These are phyloP conservation scores for Sequoia sempervirens DNA, from an alignment of 75 land plant species.

Conservation along the genomic window DNA sequence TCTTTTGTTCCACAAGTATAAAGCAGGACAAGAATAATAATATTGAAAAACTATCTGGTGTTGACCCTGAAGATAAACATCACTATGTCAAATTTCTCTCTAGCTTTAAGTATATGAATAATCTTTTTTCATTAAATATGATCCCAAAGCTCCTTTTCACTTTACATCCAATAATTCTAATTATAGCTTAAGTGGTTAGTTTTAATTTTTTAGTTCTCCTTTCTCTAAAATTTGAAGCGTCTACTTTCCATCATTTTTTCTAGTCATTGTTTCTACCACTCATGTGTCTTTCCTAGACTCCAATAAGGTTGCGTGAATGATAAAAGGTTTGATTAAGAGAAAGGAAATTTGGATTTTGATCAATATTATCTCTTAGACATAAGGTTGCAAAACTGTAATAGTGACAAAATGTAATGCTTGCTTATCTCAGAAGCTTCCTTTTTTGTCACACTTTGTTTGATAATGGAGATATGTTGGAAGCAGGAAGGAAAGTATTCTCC, in stretches of 20 bases:
- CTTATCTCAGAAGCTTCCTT: neutral
- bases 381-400: neutral
- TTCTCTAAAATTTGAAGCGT: neutral
- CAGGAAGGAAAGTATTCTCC: neutral
- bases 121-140: neutral
- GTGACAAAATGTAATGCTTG: neutral
- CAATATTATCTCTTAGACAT: neutral
- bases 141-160: neutral
- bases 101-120: slow-evolving; percentile 86
- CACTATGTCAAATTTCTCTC: slow-evolving; percentile 94
- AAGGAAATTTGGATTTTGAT: neutral
- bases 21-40: slow-evolving; percentile 84
- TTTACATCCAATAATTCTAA: neutral
- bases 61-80: slow-evolving; percentile 88
- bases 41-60: slow-evolving; percentile 86
- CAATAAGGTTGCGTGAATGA: neutral
- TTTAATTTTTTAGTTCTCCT: neutral
- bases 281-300: neutral
- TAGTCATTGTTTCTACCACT: neutral
- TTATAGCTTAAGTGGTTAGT: neutral
- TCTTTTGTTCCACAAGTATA: slow-evolving; percentile 46
- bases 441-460: neutral
- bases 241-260: neutral
- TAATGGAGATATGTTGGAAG: neutral
- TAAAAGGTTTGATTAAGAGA: neutral